Conservation (phyloP, 805 yeast genomes). For the Candida bentonensis region DNA sequence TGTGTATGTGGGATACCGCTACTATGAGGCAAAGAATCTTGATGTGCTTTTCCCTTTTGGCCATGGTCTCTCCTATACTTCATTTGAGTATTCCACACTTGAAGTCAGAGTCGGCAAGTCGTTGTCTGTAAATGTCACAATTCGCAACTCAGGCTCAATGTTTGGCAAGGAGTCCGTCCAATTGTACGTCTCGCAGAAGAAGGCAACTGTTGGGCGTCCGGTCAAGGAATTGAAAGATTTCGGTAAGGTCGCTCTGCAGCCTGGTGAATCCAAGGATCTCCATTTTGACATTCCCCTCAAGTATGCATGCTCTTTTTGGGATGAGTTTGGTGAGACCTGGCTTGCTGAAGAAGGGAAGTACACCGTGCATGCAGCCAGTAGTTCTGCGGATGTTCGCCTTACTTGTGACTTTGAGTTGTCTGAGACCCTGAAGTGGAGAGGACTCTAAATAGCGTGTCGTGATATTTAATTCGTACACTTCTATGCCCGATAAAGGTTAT, state of each 20-base stretch:
- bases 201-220: slow-evolving; percentile 34
- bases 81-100: slow-evolving; percentile 25
- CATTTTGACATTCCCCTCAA: slow-evolving; percentile 26
- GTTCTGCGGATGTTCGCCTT: slow-evolving; percentile 4
- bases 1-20: slow-evolving; percentile 49
- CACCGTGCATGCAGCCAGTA: slow-evolving; percentile 15
- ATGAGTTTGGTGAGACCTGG: slow-evolving; percentile 36
- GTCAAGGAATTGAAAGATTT: slow-evolving; percentile 45
- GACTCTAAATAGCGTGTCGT: background rate
- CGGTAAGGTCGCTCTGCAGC: slow-evolving; percentile 30
- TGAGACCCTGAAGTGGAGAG: background rate
- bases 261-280: slow-evolving; percentile 29
- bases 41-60: slow-evolving; percentile 49
- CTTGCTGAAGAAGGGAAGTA: slow-evolving; percentile 35
- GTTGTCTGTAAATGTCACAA: slow-evolving; percentile 22
- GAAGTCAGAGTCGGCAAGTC: slow-evolving; percentile 2
- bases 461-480: too few relatives aligned
- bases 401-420: background rate
- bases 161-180: slow-evolving; percentile 43
- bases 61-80: slow-evolving; percentile 45
- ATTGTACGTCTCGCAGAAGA: slow-evolving; percentile 28
- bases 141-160: slow-evolving; percentile 34
- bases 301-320: slow-evolving; percentile 42
- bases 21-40: slow-evolving; percentile 37
- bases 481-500: too few relatives aligned